Conservation (phyloP, 2,329 filamentous ascomycete species). For the Macroventuria anomochaeta region DNA sequence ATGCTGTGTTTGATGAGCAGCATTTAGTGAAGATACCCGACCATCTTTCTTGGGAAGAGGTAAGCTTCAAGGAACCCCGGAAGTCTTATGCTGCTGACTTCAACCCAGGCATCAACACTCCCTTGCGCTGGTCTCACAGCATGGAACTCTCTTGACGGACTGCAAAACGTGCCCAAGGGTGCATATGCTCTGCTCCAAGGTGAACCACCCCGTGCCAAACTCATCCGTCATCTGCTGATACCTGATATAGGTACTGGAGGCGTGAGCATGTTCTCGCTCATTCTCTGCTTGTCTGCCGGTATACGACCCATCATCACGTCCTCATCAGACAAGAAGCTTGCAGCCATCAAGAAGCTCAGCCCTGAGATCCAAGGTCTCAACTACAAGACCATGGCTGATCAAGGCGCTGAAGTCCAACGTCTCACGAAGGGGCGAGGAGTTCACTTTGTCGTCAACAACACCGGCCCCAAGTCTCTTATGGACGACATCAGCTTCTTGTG, state of each 20-base stretch:
- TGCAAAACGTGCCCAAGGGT: slow-evolving; percentile 16
- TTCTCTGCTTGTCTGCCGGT: slow-evolving; percentile 33
- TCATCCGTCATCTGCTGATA: neutral
- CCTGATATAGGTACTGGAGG: slow-evolving; percentile 51
- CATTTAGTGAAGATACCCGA: slow-evolving; percentile 31
- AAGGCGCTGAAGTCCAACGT: slow-evolving; percentile 60
- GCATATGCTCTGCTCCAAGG: slow-evolving; percentile 27
- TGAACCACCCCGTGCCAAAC: neutral
- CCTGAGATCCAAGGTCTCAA: slow-evolving; percentile 53
- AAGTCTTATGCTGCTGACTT: neutral
- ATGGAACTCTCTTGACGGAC: slow-evolving; percentile 30
- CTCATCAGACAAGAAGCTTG: slow-evolving; percentile 60
- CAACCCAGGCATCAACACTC: slow-evolving; percentile 27
- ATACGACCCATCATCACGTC: slow-evolving; percentile 64
- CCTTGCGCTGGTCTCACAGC: slow-evolving; percentile 33
- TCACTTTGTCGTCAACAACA: slow-evolving; percentile 56
- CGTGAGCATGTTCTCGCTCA: slow-evolving; percentile 44
- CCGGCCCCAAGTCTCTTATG: slow-evolving; percentile 24
- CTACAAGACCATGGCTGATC: slow-evolving; percentile 62
- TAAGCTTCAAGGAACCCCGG: neutral
- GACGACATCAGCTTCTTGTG: slow-evolving; percentile 24
- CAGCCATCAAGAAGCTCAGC: slow-evolving; percentile 53
- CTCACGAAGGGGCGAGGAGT: slow-evolving; percentile 51
- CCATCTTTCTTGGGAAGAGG: slow-evolving; percentile 38
- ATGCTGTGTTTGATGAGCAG: slow-evolving; percentile 34